Conservation (phyloP, 2,329 filamentous ascomycete genomes). For the Scedosporium aurantiacum region DNA sequence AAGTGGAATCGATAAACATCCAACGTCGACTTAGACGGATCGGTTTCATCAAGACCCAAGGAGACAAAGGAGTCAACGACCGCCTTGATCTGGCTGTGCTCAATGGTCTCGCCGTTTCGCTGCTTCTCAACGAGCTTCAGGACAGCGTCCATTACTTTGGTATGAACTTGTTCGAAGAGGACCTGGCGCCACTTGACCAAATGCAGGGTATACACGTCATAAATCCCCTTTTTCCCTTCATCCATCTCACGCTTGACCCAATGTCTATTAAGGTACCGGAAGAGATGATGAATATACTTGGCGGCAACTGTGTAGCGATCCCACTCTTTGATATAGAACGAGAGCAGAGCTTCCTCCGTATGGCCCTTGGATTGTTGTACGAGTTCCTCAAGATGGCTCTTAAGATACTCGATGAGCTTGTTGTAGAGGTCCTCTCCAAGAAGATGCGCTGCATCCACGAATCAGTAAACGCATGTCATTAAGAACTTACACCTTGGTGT, state of each 20-base stretch:
- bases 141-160: slow-evolving; percentile 89
- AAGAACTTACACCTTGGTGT: neutral
- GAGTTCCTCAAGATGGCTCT: slow-evolving; percentile 61
- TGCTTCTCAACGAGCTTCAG: slow-evolving; percentile 94
- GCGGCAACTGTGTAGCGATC: slow-evolving; percentile 88
- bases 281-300: slow-evolving; percentile 95
- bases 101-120: slow-evolving; percentile 93
- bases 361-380: slow-evolving; percentile 65
- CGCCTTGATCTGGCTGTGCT: slow-evolving; percentile 91
- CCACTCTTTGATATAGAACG: slow-evolving; percentile 96
- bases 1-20: slow-evolving; percentile 92
- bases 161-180: slow-evolving; percentile 73
- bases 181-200: slow-evolving; percentile 91
- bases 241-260: slow-evolving; percentile 99
- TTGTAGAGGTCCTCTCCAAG: slow-evolving; percentile 94
- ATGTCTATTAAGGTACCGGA: slow-evolving; percentile 90
- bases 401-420: slow-evolving; percentile 78
- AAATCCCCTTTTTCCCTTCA: slow-evolving; percentile 95
- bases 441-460: slow-evolving; percentile 59
- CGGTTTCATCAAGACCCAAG: slow-evolving; percentile 83
- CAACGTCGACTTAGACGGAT: slow-evolving; percentile 85
- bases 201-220: slow-evolving; percentile 95
- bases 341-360: slow-evolving; percentile 77
- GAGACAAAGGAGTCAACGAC: slow-evolving; percentile 96
- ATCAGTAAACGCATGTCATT: neutral